These are phyloP conservation scores for Globisporangium barbulae DNA, from an alignment of 352 stramenopile species.

Conservation along the genomic window DNA sequence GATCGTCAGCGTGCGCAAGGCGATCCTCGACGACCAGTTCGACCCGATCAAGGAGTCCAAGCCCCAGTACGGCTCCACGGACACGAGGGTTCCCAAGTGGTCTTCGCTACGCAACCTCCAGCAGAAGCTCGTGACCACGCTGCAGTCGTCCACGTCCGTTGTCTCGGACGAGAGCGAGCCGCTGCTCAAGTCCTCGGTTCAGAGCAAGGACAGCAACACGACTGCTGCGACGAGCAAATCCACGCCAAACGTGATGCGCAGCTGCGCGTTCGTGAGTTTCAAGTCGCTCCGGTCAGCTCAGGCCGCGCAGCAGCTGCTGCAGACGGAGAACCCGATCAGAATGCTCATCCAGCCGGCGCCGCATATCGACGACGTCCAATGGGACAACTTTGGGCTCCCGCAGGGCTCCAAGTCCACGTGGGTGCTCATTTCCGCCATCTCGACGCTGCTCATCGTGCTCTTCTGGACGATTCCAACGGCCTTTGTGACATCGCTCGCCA, in stretches of 20 bases:
- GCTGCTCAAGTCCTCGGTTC: slow-evolving; percentile 9
- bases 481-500: slow-evolving; percentile 74
- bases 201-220: slow-evolving; percentile 24
- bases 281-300: slow-evolving; percentile 59
- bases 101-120: slow-evolving; percentile 12
- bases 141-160: slow-evolving; percentile 6
- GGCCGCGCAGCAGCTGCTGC: slow-evolving; percentile 65
- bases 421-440: slow-evolving; percentile 47
- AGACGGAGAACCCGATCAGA: slow-evolving; percentile 61
- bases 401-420: slow-evolving; percentile 62
- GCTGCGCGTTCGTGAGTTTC: slow-evolving; percentile 71
- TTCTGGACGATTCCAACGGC: slow-evolving; percentile 82
- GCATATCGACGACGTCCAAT: slow-evolving; percentile 65
- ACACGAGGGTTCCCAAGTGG: slow-evolving; percentile 8
- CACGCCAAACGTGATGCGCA: slow-evolving; percentile 55
- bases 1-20: slow-evolving; percentile 40
- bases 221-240: slow-evolving; percentile 10
- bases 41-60: slow-evolving; percentile 26
- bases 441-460: slow-evolving; percentile 57
- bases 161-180: slow-evolving; percentile 4
- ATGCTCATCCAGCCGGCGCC: slow-evolving; percentile 60
- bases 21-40: slow-evolving; percentile 49
- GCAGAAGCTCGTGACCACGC: slow-evolving; percentile 13
- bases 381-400: slow-evolving; percentile 74
- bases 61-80: slow-evolving; percentile 21